Evolutionary conservation across 140 eudicot genomes (phyloP).

Genomic region (Cichorium intybus): DNA sequence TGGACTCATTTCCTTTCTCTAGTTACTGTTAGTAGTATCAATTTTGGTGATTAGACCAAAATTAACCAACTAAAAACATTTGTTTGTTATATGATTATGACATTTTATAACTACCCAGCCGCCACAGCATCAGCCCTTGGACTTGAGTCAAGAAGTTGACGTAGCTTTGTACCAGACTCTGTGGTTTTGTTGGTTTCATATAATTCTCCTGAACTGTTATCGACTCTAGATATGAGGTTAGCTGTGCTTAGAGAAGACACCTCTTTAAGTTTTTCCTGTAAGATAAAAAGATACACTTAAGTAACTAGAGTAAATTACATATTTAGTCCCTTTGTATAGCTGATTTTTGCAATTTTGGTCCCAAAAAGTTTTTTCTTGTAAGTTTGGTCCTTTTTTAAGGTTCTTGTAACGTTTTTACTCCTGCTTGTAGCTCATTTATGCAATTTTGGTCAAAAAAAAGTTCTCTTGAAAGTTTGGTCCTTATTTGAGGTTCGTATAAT

Average conservation of each 20-base stretch:
- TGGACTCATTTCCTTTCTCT: background rate
- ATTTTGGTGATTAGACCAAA: no score
- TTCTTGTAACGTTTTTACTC: no score
- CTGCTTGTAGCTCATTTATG: no score
- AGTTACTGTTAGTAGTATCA: background rate
- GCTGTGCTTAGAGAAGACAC: slow-evolving; percentile 62
- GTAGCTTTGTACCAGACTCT: slow-evolving; percentile 67
- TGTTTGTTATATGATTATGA: background rate
- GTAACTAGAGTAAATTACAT: no score
- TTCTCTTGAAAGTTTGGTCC: no score
- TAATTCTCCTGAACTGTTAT: slow-evolving; percentile 47
- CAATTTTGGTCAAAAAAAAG: no score
- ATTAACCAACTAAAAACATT: background rate
- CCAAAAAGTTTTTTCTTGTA: no score
- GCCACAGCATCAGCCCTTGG: slow-evolving; percentile 84
- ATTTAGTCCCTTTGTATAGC: no score
- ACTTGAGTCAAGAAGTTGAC: slow-evolving; percentile 63
- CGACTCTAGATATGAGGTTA: slow-evolving; percentile 73
- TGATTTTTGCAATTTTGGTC: no score
- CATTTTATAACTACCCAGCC: slow-evolving; percentile 43
- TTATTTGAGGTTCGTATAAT: no score
- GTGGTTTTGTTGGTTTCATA: slow-evolving; percentile 46
- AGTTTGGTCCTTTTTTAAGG: no score
- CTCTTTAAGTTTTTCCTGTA: slow-evolving; percentile 57
- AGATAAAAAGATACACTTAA: slow-evolving; percentile 1